Base-by-base conservation (phyloP, 257 asterid genomes). In the Rehmannia glutinosa region DNA sequence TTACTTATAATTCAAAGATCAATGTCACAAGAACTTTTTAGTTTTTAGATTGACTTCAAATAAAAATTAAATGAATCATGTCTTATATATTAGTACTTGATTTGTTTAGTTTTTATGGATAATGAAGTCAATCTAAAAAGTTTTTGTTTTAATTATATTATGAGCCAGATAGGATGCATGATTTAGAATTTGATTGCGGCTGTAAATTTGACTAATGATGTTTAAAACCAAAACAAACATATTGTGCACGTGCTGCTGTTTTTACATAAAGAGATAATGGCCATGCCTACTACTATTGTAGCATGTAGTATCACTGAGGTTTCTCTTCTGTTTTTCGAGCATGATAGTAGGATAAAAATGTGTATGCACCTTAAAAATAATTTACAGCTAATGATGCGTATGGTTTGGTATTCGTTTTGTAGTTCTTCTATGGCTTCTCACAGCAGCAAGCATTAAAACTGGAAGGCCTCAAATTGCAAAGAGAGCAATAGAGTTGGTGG, bases 391-490 rank as follows among this genome's bases (percentile, higher is more conserved):
- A 38, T n/a, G 46, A 11, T 38, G 51, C 6, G 17, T 41, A 28
- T 46, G 16, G 23, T 61, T 25, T 69, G 65, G 30, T 39, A 15
- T 62, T 20, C 16, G 28, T 54, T 28, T 59, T 61, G 49, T 63
- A 84, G 87, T 82, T 43, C 88, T 84, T 46, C 62, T 84, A 42
- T 82, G 91, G 91, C 72, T 84, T 42, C 82, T 84, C 17, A 80
- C 91, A 68, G 91, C 91, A 52, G 88, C 91, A 53, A 77, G 88
- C 86, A 84, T 82, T 39, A 84, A 84, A 77, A 78, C 87, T 4
- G 84, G 83, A 59, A 77, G 87, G 80, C 87, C 91, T 41, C 86
- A 82, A 36, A 80, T 82, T 3, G 91, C 91, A 23, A 82, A 84
- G 78, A 82, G 69, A 54, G 90, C 90, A 36, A 84, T 84, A 77